Base-by-base conservation (phyloP, 495 filamentous ascomycete species). In the Rusavskia elegans region DNA sequence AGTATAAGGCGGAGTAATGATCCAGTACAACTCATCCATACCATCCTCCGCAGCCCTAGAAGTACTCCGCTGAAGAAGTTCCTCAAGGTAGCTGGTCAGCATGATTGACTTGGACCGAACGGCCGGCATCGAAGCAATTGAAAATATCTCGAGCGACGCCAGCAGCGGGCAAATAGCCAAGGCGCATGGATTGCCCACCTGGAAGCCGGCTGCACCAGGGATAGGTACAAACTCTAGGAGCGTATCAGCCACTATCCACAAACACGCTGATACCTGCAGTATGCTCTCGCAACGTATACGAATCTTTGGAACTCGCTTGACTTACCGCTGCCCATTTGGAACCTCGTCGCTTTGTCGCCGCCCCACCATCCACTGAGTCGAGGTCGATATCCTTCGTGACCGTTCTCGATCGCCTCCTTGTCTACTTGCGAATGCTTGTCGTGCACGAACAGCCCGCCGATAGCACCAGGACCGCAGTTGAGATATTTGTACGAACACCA, bases 401-500 rank as follows among this genome's bases (percentile, higher is more conserved):
- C 63, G 6, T 57, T 62, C 39, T 66, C 58, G 32, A 49, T 50
- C 29, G 71, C 62, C 52, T 60, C 52, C 60, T 70, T 46, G 57
- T 75, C 59, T 61, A 82, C 63, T 59, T 63, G 58, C 11, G 81
- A 78, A 62, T 95, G 80, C 45, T 71, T 75, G 44, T 83, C 77
- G 63, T 98, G 87, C 20, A 98, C 86, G 58, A 96, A 98, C 20
- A 89, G 63, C 6, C 85, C 88, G 19, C 78, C 89, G 60, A 94
- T 94, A 27, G 79, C 78, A 30, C 92, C 92, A 1, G 92, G 90
- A 0, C 93, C 93, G 49, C 79, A 77, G 62, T 95, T 96, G 53
- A 98, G 74, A 63, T 98, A 98, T 67, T 98, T 98, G 71, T 98
- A 98, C 48, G 76, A 85, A 66, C 92, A 98, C 92, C 92, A 98